These are phyloP conservation scores for Bruguiera hainesii DNA, from an alignment of 441 rosid genomes.

Conservation along the genomic window DNA sequence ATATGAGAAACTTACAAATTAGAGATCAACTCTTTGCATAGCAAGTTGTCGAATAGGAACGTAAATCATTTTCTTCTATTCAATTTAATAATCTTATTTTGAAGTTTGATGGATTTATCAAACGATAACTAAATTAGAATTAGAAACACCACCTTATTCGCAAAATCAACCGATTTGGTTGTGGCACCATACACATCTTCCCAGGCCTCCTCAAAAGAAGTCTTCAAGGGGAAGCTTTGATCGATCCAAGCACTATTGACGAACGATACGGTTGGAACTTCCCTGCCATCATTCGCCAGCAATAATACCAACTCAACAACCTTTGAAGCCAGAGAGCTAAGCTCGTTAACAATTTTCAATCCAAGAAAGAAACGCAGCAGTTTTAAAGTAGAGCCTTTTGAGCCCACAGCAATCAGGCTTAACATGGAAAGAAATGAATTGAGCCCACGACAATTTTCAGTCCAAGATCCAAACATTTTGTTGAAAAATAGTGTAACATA, in stretches of 20 bases:
- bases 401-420: conserved; percentile 35
- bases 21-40: not conserved
- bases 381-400: conserved; percentile 25
- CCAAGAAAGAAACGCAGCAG: conserved; percentile 30
- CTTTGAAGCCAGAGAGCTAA: conserved; percentile 20
- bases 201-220: conserved; percentile 24
- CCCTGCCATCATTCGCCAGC: conserved; percentile 2
- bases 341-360: conserved; percentile 13
- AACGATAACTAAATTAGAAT: too few relatives aligned
- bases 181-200: conserved; percentile 25
- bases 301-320: conserved; percentile 6
- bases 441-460: too few relatives aligned
- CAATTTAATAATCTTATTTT: too few relatives aligned
- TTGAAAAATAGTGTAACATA: too few relatives aligned
- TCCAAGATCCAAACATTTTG: too few relatives aligned
- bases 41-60: too few relatives aligned
- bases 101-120: too few relatives aligned
- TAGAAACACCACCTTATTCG: conserved; percentile 15
- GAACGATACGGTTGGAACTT: conserved; percentile 26
- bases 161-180: conserved; percentile 26
- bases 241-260: conserved; percentile 38
- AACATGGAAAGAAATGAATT: conserved; percentile 26
- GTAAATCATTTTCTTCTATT: too few relatives aligned
- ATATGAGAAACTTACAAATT: not conserved
- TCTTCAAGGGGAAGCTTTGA: conserved; percentile 18